Evolutionary conservation across 2,329 filamentous ascomycete species (phyloP).

Genomic region (Neonectria ditissima): DNA sequence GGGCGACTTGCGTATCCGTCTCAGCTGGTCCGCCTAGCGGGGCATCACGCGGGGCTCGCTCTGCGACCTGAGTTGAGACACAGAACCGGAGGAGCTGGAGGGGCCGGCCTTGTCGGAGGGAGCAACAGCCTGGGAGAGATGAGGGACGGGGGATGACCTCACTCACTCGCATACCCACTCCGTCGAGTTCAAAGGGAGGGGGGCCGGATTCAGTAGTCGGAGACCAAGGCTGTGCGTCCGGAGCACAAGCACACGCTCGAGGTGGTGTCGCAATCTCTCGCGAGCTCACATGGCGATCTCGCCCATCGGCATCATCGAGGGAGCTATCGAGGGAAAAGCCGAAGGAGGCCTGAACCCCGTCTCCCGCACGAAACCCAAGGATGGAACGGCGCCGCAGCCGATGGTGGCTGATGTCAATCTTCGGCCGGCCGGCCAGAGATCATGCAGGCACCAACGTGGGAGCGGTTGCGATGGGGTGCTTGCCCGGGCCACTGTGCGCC

Average conservation of each 20-base stretch:
- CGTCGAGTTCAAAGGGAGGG: slow-evolving; percentile 14
- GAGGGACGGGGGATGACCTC: slow-evolving; percentile 16
- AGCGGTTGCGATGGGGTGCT: slow-evolving; percentile 22
- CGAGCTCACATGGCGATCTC: slow-evolving; percentile 17
- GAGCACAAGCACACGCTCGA: slow-evolving; percentile 3
- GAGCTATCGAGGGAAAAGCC: neutral
- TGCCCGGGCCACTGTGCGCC: neutral
- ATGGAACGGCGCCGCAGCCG: slow-evolving; percentile 21
- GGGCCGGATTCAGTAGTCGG: slow-evolving; percentile 10
- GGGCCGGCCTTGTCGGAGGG: slow-evolving; percentile 11
- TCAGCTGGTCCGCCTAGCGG: neutral
- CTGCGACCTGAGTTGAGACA: slow-evolving; percentile 14
- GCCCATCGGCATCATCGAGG: slow-evolving; percentile 10
- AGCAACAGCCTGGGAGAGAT: slow-evolving; percentile 12
- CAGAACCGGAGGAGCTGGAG: slow-evolving; percentile 9
- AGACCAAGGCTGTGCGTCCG: neutral
- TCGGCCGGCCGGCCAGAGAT: slow-evolving; percentile 18
- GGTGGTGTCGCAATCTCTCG: slow-evolving; percentile 20
- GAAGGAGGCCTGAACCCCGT: slow-evolving; percentile 17
- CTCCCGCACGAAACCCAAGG: slow-evolving; percentile 19
- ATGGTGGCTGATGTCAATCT: slow-evolving; percentile 24
- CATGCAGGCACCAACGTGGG: slow-evolving; percentile 39
- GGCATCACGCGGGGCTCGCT: slow-evolving; percentile 15
- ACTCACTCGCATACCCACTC: slow-evolving; percentile 17
- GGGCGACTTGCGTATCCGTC: neutral